Base-by-base conservation (phyloP, 169 alveolate species). In the Plasmodium sp. region DNA sequence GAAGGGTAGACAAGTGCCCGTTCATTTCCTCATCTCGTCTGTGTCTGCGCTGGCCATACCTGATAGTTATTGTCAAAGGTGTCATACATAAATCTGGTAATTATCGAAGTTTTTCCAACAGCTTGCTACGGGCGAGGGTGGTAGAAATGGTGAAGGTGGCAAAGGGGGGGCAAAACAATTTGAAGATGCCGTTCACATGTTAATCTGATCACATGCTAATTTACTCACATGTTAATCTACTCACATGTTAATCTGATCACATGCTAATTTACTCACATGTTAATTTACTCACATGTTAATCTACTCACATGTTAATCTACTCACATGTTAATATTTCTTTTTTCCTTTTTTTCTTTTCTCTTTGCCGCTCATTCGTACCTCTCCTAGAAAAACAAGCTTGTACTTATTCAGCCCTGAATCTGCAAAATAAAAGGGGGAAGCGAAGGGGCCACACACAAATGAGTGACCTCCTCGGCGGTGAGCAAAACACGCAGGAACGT, bases 31-130 rank as follows among this genome's bases (percentile, higher is more conserved):
- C 56, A 71, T 27, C 56, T 18, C 6, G 43, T 80, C 18, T 43
- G 18, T 34, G 14, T 80, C 56, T 80, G 34, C 71, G 31, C 22
- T 80, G 45, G 39, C 22, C 82, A 45, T 84, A 97, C 99, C 97
- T 99, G 98, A 96, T 99, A 97, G 96, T 97, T 98, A 83, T 97
- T 99, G 81, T 99, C 99, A 83, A 98, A 99, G 75, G 99, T 98
- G 93, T 99, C 99, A 92, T 99, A 98, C 98, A 99, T 99, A 96
- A 99, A 99, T 39, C 99, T 97, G 48, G 99, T 98, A 82, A 99
- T 99, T 86, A 99, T 99, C 62, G 99, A 98, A 3, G 99, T 99
- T 97, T 99, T 99, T 12, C 99, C 99, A 7, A 99, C 99, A n/a
- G 99, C 98, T 94, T 98, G 98, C 97, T 98, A 94, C 83, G 96